These are phyloP conservation scores for Hibiscus tridactylites DNA, from an alignment of 345 rosid genomes.

Conservation along the genomic window DNA sequence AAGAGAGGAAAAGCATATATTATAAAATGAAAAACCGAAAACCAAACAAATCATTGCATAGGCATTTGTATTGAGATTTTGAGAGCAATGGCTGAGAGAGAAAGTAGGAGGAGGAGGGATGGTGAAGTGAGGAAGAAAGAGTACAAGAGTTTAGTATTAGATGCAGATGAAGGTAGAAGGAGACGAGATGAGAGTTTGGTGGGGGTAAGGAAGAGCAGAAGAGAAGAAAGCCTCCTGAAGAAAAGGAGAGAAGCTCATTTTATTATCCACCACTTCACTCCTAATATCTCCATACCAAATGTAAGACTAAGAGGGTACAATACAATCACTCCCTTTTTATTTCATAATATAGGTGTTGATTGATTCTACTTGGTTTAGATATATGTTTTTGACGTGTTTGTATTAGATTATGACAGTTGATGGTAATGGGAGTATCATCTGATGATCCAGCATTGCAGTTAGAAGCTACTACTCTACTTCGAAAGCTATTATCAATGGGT, in stretches of 20 bases:
- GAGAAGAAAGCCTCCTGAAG: constrained; percentile 69
- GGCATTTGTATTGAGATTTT: too few relatives aligned
- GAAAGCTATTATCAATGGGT: constrained; percentile 70
- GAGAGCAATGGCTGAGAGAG: constrained; percentile 48
- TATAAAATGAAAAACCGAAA: background rate
- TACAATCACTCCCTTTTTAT: background rate
- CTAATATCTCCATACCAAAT: constrained; percentile 14
- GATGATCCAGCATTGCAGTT: constrained; percentile 45
- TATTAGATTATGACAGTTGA: constrained; percentile 30
- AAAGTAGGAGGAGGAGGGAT: constrained; percentile 38
- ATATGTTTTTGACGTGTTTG: too few relatives aligned
- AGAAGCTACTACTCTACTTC: constrained; percentile 61
- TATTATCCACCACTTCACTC: constrained; percentile 20
- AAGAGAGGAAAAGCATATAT: background rate
- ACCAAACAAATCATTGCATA: background rate
- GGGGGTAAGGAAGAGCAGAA: constrained; percentile 65
- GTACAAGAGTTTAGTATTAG: constrained; percentile 56
- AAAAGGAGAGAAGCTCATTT: constrained; percentile 54
- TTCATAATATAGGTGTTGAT: background rate
- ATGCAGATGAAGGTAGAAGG: constrained; percentile 68
- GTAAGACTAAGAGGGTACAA: background rate
- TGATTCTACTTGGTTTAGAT: too few relatives aligned
- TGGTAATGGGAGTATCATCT: constrained; percentile 55
- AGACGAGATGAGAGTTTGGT: constrained; percentile 74
- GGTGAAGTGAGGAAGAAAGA: constrained; percentile 32